These are phyloP conservation scores for Podaxis rugospora DNA, from an alignment of 768 basidiomycete species.

Conservation along the genomic window DNA sequence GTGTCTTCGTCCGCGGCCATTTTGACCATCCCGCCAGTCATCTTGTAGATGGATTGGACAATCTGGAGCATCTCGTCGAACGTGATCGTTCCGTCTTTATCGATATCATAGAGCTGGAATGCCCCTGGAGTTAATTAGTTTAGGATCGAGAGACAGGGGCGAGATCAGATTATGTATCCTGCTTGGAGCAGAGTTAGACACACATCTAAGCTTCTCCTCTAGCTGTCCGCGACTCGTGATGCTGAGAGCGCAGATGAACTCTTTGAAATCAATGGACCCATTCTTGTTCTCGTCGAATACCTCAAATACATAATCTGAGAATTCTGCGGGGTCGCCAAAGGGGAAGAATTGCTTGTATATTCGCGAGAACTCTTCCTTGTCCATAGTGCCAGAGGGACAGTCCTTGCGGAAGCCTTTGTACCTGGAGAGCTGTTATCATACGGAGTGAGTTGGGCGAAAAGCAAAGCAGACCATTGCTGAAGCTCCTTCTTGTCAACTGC, in stretches of 20 bases:
- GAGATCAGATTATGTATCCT: conserved; percentile 5
- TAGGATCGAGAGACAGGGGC: not conserved
- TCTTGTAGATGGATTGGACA: conserved; percentile 98
- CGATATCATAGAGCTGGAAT: conserved; percentile 98
- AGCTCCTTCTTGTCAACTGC: conserved; percentile 95
- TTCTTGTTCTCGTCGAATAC: conserved; percentile 95
- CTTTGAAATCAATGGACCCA: conserved; percentile 98
- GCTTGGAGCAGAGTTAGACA: conserved; percentile 25
- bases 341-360: conserved; percentile 99
- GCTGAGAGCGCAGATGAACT: conserved; percentile 97
- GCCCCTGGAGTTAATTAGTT: conserved; percentile 67
- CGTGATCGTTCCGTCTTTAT: conserved; percentile 96
- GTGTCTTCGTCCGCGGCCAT: conserved; percentile 98
- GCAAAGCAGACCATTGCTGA: conserved; percentile 72
- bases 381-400: conserved; percentile 94
- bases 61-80: conserved; percentile 99
- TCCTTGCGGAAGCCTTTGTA: conserved; percentile 99
- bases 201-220: conserved; percentile 98
- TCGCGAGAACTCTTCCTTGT: conserved; percentile 91
- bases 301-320: conserved; percentile 98
- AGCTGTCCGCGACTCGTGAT: conserved; percentile 89
- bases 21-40: conserved; percentile 99
- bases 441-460: conserved; percentile 8
- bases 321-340: conserved; percentile 95
- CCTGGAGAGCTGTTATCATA: conserved; percentile 41